Percentiles rank a stretch among this genome's conserved stretches.
phyloP scores from a whole-genome alignment of 148 eudicot genomes.

The Arctostaphylos glauca region DNA sequence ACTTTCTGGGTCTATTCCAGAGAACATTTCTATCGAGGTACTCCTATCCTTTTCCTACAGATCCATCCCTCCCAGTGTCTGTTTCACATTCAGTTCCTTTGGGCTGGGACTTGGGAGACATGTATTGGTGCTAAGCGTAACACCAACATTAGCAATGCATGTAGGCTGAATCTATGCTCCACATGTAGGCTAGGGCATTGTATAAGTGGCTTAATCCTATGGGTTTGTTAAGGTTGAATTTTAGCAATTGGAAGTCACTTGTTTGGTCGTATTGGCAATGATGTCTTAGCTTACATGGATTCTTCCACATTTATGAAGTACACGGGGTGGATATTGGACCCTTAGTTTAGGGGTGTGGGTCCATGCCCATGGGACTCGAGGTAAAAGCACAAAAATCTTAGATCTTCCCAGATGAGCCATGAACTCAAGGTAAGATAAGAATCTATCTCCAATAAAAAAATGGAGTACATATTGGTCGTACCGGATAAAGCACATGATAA shows the following conservation, averaged over 20 bases:
- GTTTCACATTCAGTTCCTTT: not conserved
- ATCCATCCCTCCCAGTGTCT: not conserved
- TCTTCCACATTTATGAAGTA: not conserved
- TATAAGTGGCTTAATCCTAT: not conserved
- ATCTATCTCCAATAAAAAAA: not conserved
- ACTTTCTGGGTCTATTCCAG: conserved; percentile 60
- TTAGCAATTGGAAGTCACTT: not conserved
- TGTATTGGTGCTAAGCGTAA: not conserved
- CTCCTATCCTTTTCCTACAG: conserved; percentile 3
- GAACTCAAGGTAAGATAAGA: not conserved
- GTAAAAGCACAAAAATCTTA: too few relatives aligned
- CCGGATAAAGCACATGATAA: not conserved
- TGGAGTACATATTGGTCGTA: not conserved
- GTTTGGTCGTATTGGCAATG: not conserved
- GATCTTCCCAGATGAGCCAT: not conserved
- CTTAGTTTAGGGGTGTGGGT: not conserved
- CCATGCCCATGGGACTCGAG: not conserved
- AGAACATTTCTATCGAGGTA: conserved; percentile 69
- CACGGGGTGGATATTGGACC: conserved; percentile 3
- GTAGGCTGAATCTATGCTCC: not conserved
- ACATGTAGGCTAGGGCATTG: not conserved
- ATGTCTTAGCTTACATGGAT: not conserved
- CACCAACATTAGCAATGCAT: not conserved
- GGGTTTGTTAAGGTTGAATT: not conserved
- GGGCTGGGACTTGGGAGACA: not conserved